Evolutionary conservation across 2,329 filamentous ascomycete genomes (phyloP), one percentile per base, ranked within the genome.

Genomic region (Alternaria metachromatica): DNA sequence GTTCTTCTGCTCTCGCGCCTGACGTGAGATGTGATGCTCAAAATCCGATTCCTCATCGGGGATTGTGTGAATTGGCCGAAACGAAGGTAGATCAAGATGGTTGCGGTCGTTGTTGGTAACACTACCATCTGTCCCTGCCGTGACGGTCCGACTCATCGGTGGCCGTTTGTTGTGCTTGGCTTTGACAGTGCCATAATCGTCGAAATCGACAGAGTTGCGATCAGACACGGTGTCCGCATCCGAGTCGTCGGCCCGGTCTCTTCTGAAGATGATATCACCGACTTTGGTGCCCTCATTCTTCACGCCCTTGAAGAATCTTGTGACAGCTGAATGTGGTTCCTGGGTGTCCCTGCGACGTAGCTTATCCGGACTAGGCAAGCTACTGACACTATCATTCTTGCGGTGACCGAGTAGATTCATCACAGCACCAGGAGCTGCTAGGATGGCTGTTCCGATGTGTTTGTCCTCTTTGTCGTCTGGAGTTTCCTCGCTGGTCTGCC

Each of bases 221-320:
- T 85, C 86, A 12, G 81, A 76, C 59, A 79, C 63, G 37, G 80
- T 83, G 2, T 82, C 83, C 51, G 79, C 77, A 50, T 86, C 84
- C 60, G 81, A 82, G 67, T 82, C 80, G 12, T 80, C 77, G 53
- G 69, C 72, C 21, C 79, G 74, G 30, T 90, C 88, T 71, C 86
- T 87, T 68, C 85, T 87, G 78, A 88, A 83, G 21, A 90, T 86
- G 46, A 87, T 83, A 54, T 88, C 87, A 15, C 87, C 87, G 33
- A 90, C 84, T 71, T 86, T 87, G 0, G 87, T 86, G 8, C 89
- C 85, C 71, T 90, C 89, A 64, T 84, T 85, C n/a, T 87, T 86
- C 3, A 96, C 87, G 28, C 89, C 90, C 80, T 93, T 95, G 80
- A 97, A 91, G 51, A 97, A 90, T 7, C 90, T 89, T 45, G 90